Conservation (phyloP, 768 basidiomycete species). For the Hypholoma fasciculare region DNA sequence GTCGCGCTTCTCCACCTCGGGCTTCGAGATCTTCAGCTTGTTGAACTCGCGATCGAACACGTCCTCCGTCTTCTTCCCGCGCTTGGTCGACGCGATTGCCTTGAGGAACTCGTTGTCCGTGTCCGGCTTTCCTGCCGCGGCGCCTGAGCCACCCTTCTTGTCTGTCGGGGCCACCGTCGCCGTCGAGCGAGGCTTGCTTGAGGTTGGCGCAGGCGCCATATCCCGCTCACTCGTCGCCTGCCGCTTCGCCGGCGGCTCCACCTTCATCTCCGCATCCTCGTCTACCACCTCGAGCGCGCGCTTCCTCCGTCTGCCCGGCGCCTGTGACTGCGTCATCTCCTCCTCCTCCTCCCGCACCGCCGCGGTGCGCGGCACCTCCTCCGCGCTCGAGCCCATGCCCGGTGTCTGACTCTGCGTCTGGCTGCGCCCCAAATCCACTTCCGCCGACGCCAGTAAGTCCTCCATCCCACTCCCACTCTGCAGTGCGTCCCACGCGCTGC, state of each 20-base stretch:
- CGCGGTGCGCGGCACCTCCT: constrained; percentile 5
- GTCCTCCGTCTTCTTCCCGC: constrained; percentile 67
- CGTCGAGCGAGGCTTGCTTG: constrained; percentile 1
- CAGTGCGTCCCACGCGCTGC: background rate
- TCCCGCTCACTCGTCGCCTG: constrained; percentile 37
- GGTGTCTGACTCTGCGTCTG: constrained; percentile 39
- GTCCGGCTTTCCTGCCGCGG: constrained; percentile 53
- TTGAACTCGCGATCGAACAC: constrained; percentile 81
- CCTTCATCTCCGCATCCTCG: constrained; percentile 40
- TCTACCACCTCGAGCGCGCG: constrained; percentile 37
- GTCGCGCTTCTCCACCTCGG: constrained; percentile 45
- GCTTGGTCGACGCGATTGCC: constrained; percentile 72
- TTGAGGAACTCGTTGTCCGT: constrained; percentile 69
- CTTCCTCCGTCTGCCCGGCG: constrained; percentile 31
- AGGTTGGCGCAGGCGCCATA: background rate
- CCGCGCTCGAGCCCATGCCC: constrained; percentile 8
- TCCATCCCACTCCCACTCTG: background rate
- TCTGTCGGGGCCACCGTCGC: constrained; percentile 15
- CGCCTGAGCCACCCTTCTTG: constrained; percentile 25
- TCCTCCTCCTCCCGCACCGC: constrained; percentile 59
- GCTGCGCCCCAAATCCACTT: constrained; percentile 7
- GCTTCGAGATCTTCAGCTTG: constrained; percentile 68
- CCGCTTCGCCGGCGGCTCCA: constrained; percentile 35
- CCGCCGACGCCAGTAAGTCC: background rate
- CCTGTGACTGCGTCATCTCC: constrained; percentile 21